Base-by-base conservation (phyloP, 106 monocot genomes). In the Apostasia shenzhenica region DNA sequence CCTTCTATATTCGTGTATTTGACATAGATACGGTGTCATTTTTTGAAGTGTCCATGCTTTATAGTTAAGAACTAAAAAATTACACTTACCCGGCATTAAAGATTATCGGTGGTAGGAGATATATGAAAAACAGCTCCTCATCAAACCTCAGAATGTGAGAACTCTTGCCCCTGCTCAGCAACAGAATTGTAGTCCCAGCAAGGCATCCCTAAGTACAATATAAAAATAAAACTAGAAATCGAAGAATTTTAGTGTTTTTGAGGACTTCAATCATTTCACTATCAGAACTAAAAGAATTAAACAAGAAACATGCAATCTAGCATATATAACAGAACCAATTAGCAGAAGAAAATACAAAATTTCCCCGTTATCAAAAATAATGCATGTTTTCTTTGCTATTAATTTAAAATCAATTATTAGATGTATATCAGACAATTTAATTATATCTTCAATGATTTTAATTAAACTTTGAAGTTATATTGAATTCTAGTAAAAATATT, bases 101-200 rank as follows among this genome's bases (percentile, higher is more conserved):
- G 48, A 93, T 86, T 73, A 88, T 92, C 5, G 92, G 92, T 45
- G 92, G 92, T 14, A 93, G 81, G 55, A 92, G 80, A 70, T 86
- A 93, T 37, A 81, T 83, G 70, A 88, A 88, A 72, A 88, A 88
- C 3, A 93, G 57, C 46, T 86, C 74, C 68, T 86, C 92, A 64
- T 93, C 81, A 70, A 93, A 93, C 71, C 76, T 83, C 49, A 88
- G 56, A 64, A 93, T 93, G 74, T 88, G 92, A 69, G 92, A 93
- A 45, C 77, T 88, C 61, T 14, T 75, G 1, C 88, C 92, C 79
- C 78, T 86, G 76, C 83, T 85, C 57, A 72, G 2, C 50, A 88
- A 69, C 54, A 93, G 76, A 43, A 93, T 86, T 66, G 85, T 75
- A 39, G 78, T 81, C 46, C 92, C 92, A 54, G 68, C 38, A 2